Evolutionary conservation across 2,329 filamentous ascomycete genomes (phyloP).

Genomic region (Alternaria arbusti): DNA sequence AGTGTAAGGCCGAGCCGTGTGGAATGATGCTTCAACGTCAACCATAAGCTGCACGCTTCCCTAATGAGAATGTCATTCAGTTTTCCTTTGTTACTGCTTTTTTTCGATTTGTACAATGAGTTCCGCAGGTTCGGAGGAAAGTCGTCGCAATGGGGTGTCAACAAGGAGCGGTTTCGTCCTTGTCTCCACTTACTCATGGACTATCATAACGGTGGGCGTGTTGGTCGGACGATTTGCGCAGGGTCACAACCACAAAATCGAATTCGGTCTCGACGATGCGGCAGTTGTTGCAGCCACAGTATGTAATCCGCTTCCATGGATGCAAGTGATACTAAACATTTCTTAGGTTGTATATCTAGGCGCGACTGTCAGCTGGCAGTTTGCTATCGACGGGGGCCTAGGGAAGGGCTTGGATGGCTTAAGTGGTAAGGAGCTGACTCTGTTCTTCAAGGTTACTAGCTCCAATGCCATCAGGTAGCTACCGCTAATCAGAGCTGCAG

Average conservation of each 20-base stretch:
- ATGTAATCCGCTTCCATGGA: background rate
- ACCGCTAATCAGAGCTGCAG: slow-evolving; percentile 9
- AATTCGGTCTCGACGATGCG: slow-evolving; percentile 24
- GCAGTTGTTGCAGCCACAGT: slow-evolving; percentile 19
- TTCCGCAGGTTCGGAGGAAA: slow-evolving; percentile 1
- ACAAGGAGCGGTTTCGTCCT: slow-evolving; percentile 17
- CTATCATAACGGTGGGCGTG: slow-evolving; percentile 17
- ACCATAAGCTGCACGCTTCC: background rate
- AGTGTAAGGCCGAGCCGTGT: background rate
- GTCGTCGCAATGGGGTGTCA: slow-evolving; percentile 12
- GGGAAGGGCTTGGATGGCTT: slow-evolving; percentile 13
- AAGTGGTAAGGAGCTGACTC: background rate
- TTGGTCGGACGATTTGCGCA: slow-evolving; percentile 18
- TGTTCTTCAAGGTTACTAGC: slow-evolving; percentile 23
- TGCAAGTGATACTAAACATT: background rate
- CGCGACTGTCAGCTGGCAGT: slow-evolving; percentile 20
- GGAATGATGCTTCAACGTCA: background rate
- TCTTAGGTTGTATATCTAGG: slow-evolving; percentile 19
- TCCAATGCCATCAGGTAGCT: background rate
- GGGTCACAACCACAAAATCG: slow-evolving; percentile 16
- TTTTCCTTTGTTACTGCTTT: background rate
- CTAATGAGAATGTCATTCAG: background rate
- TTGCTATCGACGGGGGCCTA: slow-evolving; percentile 22
- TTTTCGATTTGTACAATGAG: background rate
- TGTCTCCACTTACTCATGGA: slow-evolving; percentile 29